Conservation (phyloP, 192 early-diverging fungal species). For the Backusella morwellensis region DNA sequence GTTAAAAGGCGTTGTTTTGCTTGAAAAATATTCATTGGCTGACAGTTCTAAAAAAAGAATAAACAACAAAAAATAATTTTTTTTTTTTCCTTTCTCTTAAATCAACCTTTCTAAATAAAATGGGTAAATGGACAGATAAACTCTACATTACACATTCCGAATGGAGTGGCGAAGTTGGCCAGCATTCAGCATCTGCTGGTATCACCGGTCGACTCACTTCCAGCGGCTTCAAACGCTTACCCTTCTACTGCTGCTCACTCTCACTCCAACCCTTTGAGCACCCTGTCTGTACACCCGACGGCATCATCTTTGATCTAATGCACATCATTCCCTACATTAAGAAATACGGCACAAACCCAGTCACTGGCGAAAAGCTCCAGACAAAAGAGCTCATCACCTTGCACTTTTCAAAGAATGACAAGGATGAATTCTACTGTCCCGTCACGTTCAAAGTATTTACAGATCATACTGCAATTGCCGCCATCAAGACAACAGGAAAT, state of each 20-base stretch:
- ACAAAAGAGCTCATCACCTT: slow-evolving; percentile 73
- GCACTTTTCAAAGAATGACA: slow-evolving; percentile 79
- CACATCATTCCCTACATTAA: slow-evolving; percentile 81
- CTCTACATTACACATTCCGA: slow-evolving; percentile 83
- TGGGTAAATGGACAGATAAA: slow-evolving; percentile 73
- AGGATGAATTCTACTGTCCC: slow-evolving; percentile 84
- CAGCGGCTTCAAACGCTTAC: slow-evolving; percentile 68
- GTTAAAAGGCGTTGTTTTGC: too few species aligned
- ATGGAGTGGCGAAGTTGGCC: slow-evolving; percentile 50
- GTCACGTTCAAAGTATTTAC: slow-evolving; percentile 88
- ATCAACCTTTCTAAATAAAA: neutral
- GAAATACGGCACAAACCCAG: slow-evolving; percentile 83
- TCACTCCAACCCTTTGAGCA: slow-evolving; percentile 84
- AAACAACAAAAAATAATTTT: neutral
- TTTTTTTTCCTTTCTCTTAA: neutral
- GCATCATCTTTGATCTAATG: slow-evolving; percentile 84
- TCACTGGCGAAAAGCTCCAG: slow-evolving; percentile 74
- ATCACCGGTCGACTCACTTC: slow-evolving; percentile 51
- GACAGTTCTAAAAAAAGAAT: neutral
- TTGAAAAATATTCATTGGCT: too few species aligned
- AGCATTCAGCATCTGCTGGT: slow-evolving; percentile 64
- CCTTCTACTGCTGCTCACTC: slow-evolving; percentile 89
- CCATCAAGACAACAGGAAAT: slow-evolving; percentile 81
- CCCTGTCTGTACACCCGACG: slow-evolving; percentile 84
- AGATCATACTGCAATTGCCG: slow-evolving; percentile 83